Evolutionary conservation across 177 flowering plant genomes (phyloP), one percentile per base, ranked within the genome.

Genomic region (Vitis hybrid): DNA sequence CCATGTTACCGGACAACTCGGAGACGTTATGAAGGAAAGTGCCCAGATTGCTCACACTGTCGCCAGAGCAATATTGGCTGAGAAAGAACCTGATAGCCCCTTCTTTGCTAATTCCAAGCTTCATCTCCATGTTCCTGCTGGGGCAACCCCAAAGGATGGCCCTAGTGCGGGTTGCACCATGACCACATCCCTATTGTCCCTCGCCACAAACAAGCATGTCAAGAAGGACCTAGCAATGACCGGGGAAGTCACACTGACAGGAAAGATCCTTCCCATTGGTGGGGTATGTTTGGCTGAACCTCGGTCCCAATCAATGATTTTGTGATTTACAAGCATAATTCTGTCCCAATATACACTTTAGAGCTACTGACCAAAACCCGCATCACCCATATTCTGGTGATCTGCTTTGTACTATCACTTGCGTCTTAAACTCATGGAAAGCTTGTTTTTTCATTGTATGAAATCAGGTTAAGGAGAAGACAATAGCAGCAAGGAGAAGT

Each of bases 1-100:
- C 18, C 80, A 85, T 69, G 70, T 94, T 63, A 96, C 99, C 2
- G 99, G 99, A 56, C 97, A 93, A 76, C 95, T 96, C 62, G 99
- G 98, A 66, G 98, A 96, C 55, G 99, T 96, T n/a, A 96, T 96
- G 98, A 96, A 93, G 76, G 99, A 96, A 83, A 92, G 97, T 82
- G 90, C 98, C 54, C 94, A 96, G 70, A 93, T 93, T 65, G 98
- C 98, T 48, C 90, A 91, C 78, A 93, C 97, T 1, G 92, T 92
- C 77, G 79, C 93, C 13, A 79, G 98, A 70, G 85, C 87, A 15
- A 86, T 92, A 74, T 64, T 96, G 70, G 79, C 82, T 21, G 90
- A 80, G 56, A 93, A 87, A 69, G 97, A 92, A 11, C 92, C 95
- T 0, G 83, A 82, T 11, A 93, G 83, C 64, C 73, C 72, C 7